Evolutionary conservation across 2,329 filamentous ascomycete genomes (phyloP), one percentile per base, ranked within the genome.

Genomic region (Diaporthe helianthi): DNA sequence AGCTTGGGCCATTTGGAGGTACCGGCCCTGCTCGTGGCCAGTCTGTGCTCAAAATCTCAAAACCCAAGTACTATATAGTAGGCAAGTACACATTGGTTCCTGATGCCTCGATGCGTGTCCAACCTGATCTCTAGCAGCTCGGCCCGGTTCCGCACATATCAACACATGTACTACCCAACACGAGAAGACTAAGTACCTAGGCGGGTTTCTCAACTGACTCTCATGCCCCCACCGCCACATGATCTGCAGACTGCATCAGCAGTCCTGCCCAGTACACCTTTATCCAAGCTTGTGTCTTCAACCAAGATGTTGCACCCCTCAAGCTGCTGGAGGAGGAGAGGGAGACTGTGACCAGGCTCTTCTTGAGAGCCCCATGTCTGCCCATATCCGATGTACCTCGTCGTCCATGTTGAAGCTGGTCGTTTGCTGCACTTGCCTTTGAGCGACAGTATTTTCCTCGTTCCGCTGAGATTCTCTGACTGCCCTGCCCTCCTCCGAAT

Each of bases 311-410:
- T 63, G 58, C 29, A 49, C 44, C 26, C 29, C 29, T 22, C 58
- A 29, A 38, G 29, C 44, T 26, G 55, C 61, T 10, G 55, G 49
- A 6, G 10, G 36, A 38, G 66, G 66, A n/a, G 65, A 58, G 1
- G 55, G 68, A n/a, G 68, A 70, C 13, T 36, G 67, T 10, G 65
- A 70, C 55, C 55, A 70, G 1, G 69, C 69, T 22, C 65, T 68
- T 13, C 65, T 55, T 9, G 69, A 70, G 3, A 70, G 31, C 0
- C 69, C 69, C 69, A 70, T 70, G 3, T 70, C 65, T n/a, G 54
- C 69, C 69, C 69, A 70, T 5, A 64, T 15, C 3, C 22, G 67
- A 7, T 70, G 69, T 2, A 55, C 49, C 22, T 70, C 65, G 24
- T 70, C 69, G 17, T 58, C 51, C n/a, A 64, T 26, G 29, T 31